Evolutionary conservation across 306 rosid genomes (phyloP).

Genomic region (Corylus avellana): DNA sequence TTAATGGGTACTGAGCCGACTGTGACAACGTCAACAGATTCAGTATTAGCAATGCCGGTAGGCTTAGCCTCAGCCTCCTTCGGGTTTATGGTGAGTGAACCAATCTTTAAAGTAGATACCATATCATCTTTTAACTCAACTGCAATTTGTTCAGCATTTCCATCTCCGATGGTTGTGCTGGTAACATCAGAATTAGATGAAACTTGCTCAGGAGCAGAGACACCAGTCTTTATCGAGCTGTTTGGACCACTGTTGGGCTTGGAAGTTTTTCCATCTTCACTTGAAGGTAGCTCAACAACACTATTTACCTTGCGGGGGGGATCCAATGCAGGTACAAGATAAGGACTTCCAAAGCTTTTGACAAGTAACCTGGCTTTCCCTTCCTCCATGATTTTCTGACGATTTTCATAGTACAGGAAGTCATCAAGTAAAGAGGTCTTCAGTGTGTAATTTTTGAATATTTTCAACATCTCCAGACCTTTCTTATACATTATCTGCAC

Average conservation of each 20-base stretch:
- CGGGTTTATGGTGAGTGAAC: constrained; percentile 57
- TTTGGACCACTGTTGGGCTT: constrained; percentile 37
- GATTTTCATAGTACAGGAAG: constrained; percentile 83
- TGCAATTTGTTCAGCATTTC: constrained; percentile 29
- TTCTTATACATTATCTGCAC: constrained; percentile 68
- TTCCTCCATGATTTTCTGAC: constrained; percentile 87
- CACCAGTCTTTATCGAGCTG: constrained; percentile 24
- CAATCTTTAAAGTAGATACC: constrained; percentile 58
- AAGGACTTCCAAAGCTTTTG: constrained; percentile 51
- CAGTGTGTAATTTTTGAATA: constrained; percentile 67
- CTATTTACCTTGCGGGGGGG: constrained; percentile 55
- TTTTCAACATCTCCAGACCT: constrained; percentile 83
- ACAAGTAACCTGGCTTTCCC: constrained; percentile 67
- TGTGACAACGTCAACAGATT: constrained; percentile 50
- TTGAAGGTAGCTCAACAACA: constrained; percentile 41
- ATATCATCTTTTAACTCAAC: constrained; percentile 34
- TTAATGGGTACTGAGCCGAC: constrained; percentile 75
- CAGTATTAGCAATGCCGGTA: constrained; percentile 27
- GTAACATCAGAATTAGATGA: constrained; percentile 29
- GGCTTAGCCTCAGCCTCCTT: constrained; percentile 45
- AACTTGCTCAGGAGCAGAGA: constrained; percentile 39
- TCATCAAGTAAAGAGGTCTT: constrained; percentile 93
- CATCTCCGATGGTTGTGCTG: constrained; percentile 24
- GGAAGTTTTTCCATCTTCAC: constrained; percentile 34
- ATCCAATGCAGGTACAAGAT: constrained; percentile 45